phyloP scores from a whole-genome alignment of 2,329 filamentous ascomycete genomes.

The Periconia macrospinosa region DNA sequence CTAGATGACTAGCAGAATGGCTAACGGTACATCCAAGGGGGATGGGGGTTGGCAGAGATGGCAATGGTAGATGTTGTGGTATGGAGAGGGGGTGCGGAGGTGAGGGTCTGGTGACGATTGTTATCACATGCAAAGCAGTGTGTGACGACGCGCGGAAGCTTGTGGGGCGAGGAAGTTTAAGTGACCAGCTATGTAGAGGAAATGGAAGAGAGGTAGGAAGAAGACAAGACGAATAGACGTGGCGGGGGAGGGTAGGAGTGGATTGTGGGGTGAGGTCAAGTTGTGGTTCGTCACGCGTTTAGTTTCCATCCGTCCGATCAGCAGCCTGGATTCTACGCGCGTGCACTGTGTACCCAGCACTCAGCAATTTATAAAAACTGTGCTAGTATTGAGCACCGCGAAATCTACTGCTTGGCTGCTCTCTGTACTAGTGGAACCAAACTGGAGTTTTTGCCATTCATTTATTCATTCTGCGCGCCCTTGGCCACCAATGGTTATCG shows the following conservation, averaged over 20 bases:
- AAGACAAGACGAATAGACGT: constrained; percentile 1
- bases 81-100: background rate
- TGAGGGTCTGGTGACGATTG: constrained; percentile 2
- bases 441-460: too few relatives aligned
- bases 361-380: too few relatives aligned
- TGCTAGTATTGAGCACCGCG: too few relatives aligned
- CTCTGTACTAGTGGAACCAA: too few relatives aligned
- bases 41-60: background rate
- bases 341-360: background rate
- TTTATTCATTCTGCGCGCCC: too few relatives aligned
- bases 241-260: background rate
- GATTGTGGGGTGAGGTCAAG: too few relatives aligned
- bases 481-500: too few relatives aligned
- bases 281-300: background rate
- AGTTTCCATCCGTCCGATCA: background rate
- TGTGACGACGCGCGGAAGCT: constrained; percentile 6
- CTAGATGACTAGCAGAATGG: background rate
- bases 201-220: constrained; percentile 7
- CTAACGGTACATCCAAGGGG: background rate
- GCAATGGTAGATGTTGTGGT: background rate
- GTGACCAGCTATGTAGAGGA: background rate
- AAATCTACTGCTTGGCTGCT: too few relatives aligned
- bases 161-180: background rate
- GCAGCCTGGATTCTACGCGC: background rate
- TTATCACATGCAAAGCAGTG: constrained; percentile 33